Percentiles rank a stretch among this genome's conserved stretches.
These are phyloP conservation scores for Juglanconis oblonga DNA, from an alignment of 2,329 filamentous ascomycete species.

Conservation along the genomic window DNA sequence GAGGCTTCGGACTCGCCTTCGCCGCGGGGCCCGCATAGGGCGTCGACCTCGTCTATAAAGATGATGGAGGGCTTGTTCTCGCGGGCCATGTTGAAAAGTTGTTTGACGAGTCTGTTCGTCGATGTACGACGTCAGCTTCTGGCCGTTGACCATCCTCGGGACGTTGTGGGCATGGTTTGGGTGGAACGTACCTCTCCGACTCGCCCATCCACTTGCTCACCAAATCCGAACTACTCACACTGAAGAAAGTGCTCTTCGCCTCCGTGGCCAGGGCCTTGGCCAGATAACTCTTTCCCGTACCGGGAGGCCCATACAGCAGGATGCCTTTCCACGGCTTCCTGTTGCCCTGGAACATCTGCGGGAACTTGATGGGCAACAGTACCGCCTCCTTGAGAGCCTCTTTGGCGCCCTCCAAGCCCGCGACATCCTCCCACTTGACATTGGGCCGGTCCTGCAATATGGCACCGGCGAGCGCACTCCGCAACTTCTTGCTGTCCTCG, in stretches of 20 bases:
- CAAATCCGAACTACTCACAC: conserved; percentile 92
- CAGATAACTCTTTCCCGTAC: conserved; percentile 95
- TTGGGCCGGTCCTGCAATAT: conserved; percentile 96
- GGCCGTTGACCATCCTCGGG: background rate
- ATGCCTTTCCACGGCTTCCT: conserved; percentile 98
- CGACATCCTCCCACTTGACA: conserved; percentile 96
- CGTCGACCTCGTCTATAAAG: conserved; percentile 98
- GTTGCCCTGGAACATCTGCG: conserved; percentile 92
- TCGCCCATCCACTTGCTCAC: conserved; percentile 99
- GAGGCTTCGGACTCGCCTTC: conserved; percentile 98
- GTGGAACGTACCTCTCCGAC: conserved; percentile 78
- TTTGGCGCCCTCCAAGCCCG: conserved; percentile 89
- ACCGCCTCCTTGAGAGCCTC: conserved; percentile 98
- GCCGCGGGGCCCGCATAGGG: conserved; percentile 84
- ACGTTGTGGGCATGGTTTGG: too few species aligned
- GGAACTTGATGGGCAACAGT: conserved; percentile 96
- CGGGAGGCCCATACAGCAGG: conserved; percentile 89
- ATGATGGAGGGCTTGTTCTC: conserved; percentile 98
- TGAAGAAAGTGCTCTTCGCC: conserved; percentile 99
- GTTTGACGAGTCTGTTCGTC: conserved; percentile 75
- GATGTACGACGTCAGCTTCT: background rate
- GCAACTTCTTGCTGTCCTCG: conserved; percentile 91
- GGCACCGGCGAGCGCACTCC: conserved; percentile 84
- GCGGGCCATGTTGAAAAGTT: conserved; percentile 94
- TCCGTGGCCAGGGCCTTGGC: conserved; percentile 98